A percentile compares a stretch with the other conserved stretches of the same genome.
These are phyloP conservation scores for Coemansia sp. DNA, from an alignment of 192 early-diverging fungal species.

Conservation along the genomic window DNA sequence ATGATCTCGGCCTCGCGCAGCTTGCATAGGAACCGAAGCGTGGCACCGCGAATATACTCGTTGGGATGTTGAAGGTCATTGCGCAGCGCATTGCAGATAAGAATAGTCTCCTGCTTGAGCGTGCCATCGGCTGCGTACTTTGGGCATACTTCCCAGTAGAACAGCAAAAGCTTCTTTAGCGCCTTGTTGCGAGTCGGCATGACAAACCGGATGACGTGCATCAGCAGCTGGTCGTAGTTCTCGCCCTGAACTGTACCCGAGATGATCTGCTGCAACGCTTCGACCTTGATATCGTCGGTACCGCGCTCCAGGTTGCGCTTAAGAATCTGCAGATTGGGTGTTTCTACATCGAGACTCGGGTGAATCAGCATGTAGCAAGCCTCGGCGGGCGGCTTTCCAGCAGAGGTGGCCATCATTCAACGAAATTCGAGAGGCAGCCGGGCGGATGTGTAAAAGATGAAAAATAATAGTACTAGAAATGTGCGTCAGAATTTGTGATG, in stretches of 20 bases:
- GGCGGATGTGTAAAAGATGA: not conserved
- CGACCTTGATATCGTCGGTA: slow-evolving; percentile 88
- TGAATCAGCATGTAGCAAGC: slow-evolving; percentile 57
- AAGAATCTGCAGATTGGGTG: slow-evolving; percentile 45
- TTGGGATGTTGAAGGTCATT: slow-evolving; percentile 98
- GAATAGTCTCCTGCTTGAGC: slow-evolving; percentile 92
- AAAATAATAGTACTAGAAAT: not conserved
- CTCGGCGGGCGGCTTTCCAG: slow-evolving; percentile 29
- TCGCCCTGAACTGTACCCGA: slow-evolving; percentile 92
- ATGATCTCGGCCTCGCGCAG: slow-evolving; percentile 91
- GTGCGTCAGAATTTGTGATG: not conserved
- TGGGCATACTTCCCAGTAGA: slow-evolving; percentile 98
- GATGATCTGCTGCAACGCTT: slow-evolving; percentile 93
- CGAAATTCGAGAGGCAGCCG: not conserved
- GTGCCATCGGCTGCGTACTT: slow-evolving; percentile 89
- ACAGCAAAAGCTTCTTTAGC: slow-evolving; percentile 94
- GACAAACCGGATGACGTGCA: slow-evolving; percentile 98
- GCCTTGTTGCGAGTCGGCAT: slow-evolving; percentile 94
- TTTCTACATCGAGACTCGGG: slow-evolving; percentile 38
- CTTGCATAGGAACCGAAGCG: slow-evolving; percentile 93
- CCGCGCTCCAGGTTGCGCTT: slow-evolving; percentile 77
- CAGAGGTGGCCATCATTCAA: slow-evolving; percentile 47
- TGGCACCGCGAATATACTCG: slow-evolving; percentile 94
- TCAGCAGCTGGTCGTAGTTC: slow-evolving; percentile 80
- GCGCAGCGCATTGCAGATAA: slow-evolving; percentile 92